Evolutionary conservation across 116 monocot species (phyloP).

Genomic region (Phalaenopsis hybrid): DNA sequence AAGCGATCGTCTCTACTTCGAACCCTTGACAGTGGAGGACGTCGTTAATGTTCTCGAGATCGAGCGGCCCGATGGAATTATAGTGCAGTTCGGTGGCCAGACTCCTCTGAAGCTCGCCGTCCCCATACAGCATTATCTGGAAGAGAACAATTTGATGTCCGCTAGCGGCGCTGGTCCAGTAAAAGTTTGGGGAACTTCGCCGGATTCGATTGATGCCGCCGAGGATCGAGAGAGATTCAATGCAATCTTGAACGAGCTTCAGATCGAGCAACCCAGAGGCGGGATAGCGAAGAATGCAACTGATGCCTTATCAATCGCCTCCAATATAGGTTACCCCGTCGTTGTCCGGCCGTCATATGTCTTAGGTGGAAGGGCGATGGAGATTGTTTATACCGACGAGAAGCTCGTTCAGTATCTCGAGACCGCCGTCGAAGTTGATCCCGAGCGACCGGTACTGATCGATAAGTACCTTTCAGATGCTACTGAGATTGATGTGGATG

Average conservation of each 20-base stretch:
- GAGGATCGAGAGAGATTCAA: constrained; percentile 93
- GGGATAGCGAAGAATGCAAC: constrained; percentile 86
- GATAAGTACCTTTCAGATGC: constrained; percentile 92
- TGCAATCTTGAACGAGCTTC: constrained; percentile 67
- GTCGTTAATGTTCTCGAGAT: constrained; percentile 83
- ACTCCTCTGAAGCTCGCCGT: constrained; percentile 95
- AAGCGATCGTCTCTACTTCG: constrained; percentile 92
- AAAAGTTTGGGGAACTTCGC: constrained; percentile 87
- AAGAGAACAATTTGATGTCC: constrained; percentile 40
- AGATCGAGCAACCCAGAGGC: constrained; percentile 83
- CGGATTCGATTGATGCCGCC: constrained; percentile 95
- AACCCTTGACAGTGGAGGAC: constrained; percentile 89
- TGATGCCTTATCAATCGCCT: constrained; percentile 66
- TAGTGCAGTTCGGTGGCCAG: constrained; percentile 97
- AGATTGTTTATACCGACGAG: constrained; percentile 87
- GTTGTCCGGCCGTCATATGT: constrained; percentile 96
- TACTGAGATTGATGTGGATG: constrained; percentile 88
- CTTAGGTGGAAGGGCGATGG: constrained; percentile 93
- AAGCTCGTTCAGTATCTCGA: constrained; percentile 75
- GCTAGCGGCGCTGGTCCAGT: constrained; percentile 53
- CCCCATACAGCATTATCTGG: constrained; percentile 66
- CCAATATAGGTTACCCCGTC: constrained; percentile 82
- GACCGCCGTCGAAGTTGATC: constrained; percentile 90
- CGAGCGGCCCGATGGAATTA: constrained; percentile 85
- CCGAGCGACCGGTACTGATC: constrained; percentile 77